Percentiles rank a stretch among this genome's conserved stretches.
These are phyloP conservation scores for Yamadazyma ubonensis DNA, from an alignment of 805 yeast genomes.

Conservation along the genomic window DNA sequence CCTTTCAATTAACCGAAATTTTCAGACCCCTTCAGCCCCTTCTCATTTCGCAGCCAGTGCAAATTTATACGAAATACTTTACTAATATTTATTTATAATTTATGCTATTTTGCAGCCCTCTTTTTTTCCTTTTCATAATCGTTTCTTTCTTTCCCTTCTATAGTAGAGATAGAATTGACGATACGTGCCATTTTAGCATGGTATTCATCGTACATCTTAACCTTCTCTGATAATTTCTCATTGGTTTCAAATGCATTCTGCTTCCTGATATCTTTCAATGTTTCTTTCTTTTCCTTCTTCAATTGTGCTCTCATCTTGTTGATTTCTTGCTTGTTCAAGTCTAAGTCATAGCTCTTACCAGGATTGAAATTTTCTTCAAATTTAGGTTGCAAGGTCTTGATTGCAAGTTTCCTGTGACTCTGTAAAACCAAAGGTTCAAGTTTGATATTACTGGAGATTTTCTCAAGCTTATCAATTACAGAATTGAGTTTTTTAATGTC, in stretches of 20 bases:
- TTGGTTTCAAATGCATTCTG: slow-evolving; percentile 86
- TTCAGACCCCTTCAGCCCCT: neutral
- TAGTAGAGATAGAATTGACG: slow-evolving; percentile 82
- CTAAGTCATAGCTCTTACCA: slow-evolving; percentile 84
- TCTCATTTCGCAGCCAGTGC: neutral
- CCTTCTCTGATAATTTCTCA: slow-evolving; percentile 77
- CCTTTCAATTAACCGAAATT: neutral
- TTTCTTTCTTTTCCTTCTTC: slow-evolving; percentile 88
- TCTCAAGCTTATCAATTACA: slow-evolving; percentile 49
- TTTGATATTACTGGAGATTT: slow-evolving; percentile 39
- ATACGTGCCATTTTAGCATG: slow-evolving; percentile 88
- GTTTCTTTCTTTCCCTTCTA: slow-evolving; percentile 94
- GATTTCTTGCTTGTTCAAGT: slow-evolving; percentile 70
- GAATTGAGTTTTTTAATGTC: slow-evolving; percentile 32
- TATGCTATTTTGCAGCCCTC: slow-evolving; percentile 28
- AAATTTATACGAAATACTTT: no score
- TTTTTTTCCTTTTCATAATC: slow-evolving; percentile 85
- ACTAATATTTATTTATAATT: neutral
- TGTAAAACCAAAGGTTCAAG: slow-evolving; percentile 74
- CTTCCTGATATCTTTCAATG: slow-evolving; percentile 85
- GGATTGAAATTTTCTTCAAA: slow-evolving; percentile 96
- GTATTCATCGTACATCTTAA: slow-evolving; percentile 70
- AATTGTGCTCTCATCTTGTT: slow-evolving; percentile 78
- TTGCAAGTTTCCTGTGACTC: slow-evolving; percentile 78
- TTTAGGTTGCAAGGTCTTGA: slow-evolving; percentile 83